A percentile compares a stretch with the other conserved stretches of the same genome.
These are phyloP conservation scores for Diaporthe nobilis DNA, from an alignment of 2,329 filamentous ascomycete genomes.

Conservation along the genomic window DNA sequence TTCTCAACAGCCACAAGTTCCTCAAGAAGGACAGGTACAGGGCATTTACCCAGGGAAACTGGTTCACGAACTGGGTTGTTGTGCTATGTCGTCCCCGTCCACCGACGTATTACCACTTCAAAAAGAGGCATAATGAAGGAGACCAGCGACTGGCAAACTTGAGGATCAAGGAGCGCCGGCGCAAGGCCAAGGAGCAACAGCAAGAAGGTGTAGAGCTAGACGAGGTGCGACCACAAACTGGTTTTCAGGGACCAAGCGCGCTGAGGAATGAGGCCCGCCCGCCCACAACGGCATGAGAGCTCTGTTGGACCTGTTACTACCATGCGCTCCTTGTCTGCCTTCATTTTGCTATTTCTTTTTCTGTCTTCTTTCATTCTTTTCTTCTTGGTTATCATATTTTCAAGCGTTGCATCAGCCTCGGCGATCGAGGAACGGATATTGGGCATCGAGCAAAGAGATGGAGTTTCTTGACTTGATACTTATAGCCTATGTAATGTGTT, in stretches of 20 bases:
- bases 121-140: constrained; percentile 80
- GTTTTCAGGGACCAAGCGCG: constrained; percentile 69
- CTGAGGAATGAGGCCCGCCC: constrained; percentile 52
- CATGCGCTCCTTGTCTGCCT: neutral
- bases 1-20: constrained; percentile 97
- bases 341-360: constrained; percentile 12
- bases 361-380: neutral
- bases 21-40: constrained; percentile 90
- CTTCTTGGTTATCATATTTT: constrained; percentile 15
- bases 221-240: constrained; percentile 62
- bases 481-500: constrained; percentile 37
- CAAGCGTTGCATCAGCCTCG: constrained; percentile 32
- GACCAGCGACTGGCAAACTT: constrained; percentile 82
- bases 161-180: constrained; percentile 59
- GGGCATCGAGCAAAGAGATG: constrained; percentile 9
- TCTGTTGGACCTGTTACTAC: neutral
- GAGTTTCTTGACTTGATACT: constrained; percentile 27
- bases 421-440: constrained; percentile 8
- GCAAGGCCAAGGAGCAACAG: constrained; percentile 49
- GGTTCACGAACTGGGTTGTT: constrained; percentile 83
- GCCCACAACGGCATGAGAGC: constrained; percentile 28
- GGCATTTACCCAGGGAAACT: constrained; percentile 85
- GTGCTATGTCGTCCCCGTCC: constrained; percentile 88
- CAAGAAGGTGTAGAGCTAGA: constrained; percentile 80
- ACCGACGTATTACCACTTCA: constrained; percentile 92